Evolutionary conservation across 2,329 filamentous ascomycete species (phyloP).

Genomic region (Claviceps arundinis): DNA sequence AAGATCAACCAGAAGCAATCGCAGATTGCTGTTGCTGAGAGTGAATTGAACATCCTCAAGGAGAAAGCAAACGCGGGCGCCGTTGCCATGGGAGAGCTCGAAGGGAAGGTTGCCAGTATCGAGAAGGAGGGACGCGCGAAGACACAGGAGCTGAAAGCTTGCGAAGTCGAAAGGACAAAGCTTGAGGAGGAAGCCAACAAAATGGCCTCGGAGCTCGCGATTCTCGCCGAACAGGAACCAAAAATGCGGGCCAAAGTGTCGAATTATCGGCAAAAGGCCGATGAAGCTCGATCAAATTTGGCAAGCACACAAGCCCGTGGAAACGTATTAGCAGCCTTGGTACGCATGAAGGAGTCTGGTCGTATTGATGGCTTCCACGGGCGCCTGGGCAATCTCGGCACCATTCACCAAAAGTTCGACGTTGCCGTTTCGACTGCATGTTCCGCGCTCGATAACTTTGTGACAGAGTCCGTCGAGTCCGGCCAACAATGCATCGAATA

Average conservation of each 20-base stretch:
- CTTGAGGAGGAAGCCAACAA: slow-evolving; percentile 64
- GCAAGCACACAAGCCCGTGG: slow-evolving; percentile 85
- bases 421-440: slow-evolving; percentile 98
- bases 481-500: slow-evolving; percentile 98
- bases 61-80: slow-evolving; percentile 84
- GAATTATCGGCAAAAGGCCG: slow-evolving; percentile 81
- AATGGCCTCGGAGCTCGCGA: slow-evolving; percentile 57
- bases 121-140: slow-evolving; percentile 61
- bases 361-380: slow-evolving; percentile 96
- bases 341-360: slow-evolving; percentile 90
- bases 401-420: slow-evolving; percentile 89
- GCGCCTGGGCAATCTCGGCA: slow-evolving; percentile 81
- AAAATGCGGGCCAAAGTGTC: slow-evolving; percentile 75
- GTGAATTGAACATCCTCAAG: slow-evolving; percentile 79
- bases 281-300: slow-evolving; percentile 84
- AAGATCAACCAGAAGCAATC: slow-evolving; percentile 96
- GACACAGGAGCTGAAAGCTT: slow-evolving; percentile 59
- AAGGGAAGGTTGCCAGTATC: slow-evolving; percentile 64
- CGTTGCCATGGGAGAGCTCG: slow-evolving; percentile 68
- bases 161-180: slow-evolving; percentile 56
- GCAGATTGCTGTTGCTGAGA: slow-evolving; percentile 84
- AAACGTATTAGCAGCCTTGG: slow-evolving; percentile 80
- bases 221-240: slow-evolving; percentile 65
- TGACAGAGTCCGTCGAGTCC: slow-evolving; percentile 89
- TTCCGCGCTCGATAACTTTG: slow-evolving; percentile 82